Base-by-base conservation (phyloP, 2,329 filamentous ascomycete species). In the Neonectria faginata region DNA sequence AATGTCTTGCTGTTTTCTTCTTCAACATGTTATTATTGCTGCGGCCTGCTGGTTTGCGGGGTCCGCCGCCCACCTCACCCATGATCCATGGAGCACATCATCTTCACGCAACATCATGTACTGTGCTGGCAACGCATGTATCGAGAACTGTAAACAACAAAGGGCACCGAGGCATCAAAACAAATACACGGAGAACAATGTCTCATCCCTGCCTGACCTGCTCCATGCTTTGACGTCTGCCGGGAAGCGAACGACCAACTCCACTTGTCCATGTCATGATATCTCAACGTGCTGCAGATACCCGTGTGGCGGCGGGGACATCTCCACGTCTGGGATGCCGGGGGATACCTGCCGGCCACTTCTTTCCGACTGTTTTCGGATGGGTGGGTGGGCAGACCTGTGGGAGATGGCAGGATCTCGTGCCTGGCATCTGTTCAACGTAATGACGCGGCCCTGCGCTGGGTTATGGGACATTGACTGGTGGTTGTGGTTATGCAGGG, bases 41-140 rank as follows among this genome's bases (percentile, higher is more conserved):
- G 47, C 60, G 45, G 5, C 36, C 36, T 41, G 60, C 44, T 54
- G 50, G 39, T 39, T 44, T 50, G 27, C 20, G 52, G 39, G 60
- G 57, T 50, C 60, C 27, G 57, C 54, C 31, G n/a, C 29, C 59
- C 36, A 44, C 39, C 33, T 50, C 50, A 63, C 56, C 55, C 55
- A 55, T 51, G 25, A 59, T 55, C 55, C 55, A 59, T 59, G 44
- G 18, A 55, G 60, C 50, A 44, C 50, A 55, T 59, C 55, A 50
- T 14, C 45, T 31, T 50, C 16, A 7, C n/a, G 27, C 27, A 20
- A 33, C n/a, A 11, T 3, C 48, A 14, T 18, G 16, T 33, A 33
- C 10, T 62, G 50, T 57, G 33, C 11, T 62, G 60, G 53, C 41
- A 25, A 22, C 25, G 55, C 36, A 41, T 55, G 54, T 36, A 22